Evolutionary conservation across 1,284 basidiomycete species (phyloP).

Genomic region (Cutaneotrichosporon cavernicola): DNA sequence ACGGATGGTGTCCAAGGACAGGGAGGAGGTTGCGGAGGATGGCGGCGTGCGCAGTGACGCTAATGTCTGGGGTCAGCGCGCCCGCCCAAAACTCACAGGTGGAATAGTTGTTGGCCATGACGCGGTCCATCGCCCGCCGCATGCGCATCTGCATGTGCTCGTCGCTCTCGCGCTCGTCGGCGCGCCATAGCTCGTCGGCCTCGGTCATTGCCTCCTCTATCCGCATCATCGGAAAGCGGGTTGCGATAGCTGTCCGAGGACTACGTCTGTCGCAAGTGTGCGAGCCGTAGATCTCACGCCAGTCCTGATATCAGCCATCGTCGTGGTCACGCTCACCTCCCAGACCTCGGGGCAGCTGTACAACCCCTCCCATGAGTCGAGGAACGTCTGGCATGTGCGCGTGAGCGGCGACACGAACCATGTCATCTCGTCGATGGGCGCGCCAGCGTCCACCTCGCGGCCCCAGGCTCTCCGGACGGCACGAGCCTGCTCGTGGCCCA

Average conservation of each 20-base stretch:
- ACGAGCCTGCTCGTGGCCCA: constrained; percentile 66
- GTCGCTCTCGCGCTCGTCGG: constrained; percentile 65
- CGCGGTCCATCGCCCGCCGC: constrained; percentile 63
- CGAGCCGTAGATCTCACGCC: constrained; percentile 50
- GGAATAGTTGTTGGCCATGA: constrained; percentile 59
- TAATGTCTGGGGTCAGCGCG: constrained; percentile 43
- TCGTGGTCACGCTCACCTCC: constrained; percentile 33
- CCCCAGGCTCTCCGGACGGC: constrained; percentile 62
- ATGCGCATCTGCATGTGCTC: constrained; percentile 60
- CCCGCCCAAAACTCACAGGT: constrained; percentile 56
- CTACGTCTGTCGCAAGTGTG: constrained; percentile 51
- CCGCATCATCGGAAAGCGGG: constrained; percentile 62
- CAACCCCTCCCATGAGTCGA: constrained; percentile 62
- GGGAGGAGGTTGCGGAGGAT: constrained; percentile 50
- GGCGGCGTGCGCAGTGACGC: constrained; percentile 55
- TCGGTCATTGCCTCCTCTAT: constrained; percentile 71
- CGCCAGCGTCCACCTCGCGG: constrained; percentile 57
- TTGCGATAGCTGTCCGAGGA: constrained; percentile 58
- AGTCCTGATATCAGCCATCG: constrained; percentile 28
- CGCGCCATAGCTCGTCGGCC: constrained; percentile 67
- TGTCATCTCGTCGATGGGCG: constrained; percentile 61
- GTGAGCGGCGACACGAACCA: constrained; percentile 72
- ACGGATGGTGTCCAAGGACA: constrained; percentile 47
- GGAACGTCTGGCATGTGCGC: constrained; percentile 67
- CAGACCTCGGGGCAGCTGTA: constrained; percentile 44